Evolutionary conservation across 2,329 filamentous ascomycete genomes (phyloP).

Genomic region (Aureobasidium sp.): DNA sequence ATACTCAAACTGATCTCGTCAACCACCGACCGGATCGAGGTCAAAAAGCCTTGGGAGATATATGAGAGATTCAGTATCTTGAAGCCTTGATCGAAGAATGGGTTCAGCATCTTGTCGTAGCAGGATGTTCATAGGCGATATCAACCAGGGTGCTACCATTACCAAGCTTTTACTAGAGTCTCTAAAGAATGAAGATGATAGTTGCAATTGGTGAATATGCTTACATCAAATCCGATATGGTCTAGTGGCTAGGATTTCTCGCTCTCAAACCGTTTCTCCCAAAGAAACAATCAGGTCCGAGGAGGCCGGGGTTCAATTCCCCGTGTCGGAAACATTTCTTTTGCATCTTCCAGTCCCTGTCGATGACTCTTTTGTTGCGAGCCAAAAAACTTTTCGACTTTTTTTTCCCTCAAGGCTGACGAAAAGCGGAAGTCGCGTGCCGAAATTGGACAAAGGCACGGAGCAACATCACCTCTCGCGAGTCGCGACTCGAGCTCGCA

Average conservation of each 20-base stretch:
- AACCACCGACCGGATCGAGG: background rate
- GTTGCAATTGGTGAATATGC: background rate
- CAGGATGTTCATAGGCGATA: background rate
- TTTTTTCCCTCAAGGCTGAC: background rate
- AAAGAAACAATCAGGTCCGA: background rate
- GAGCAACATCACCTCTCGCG: background rate
- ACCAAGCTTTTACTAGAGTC: background rate
- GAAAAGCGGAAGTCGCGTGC: background rate
- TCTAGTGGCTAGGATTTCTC: slow-evolving; percentile 12
- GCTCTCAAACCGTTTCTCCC: background rate
- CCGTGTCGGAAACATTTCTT: slow-evolving; percentile 9
- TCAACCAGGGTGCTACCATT: background rate
- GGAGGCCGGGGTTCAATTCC: slow-evolving; percentile 12
- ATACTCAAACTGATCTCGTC: background rate
- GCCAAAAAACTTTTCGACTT: background rate
- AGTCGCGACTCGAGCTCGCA: no score
- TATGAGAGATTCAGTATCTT: background rate
- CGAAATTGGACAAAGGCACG: background rate
- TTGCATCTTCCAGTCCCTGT: background rate
- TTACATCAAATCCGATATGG: slow-evolving; percentile 9
- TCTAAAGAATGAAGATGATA: background rate
- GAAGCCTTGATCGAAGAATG: background rate
- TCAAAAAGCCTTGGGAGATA: background rate
- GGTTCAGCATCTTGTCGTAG: background rate
- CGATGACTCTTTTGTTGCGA: no score